Base-by-base conservation (phyloP, 257 asterid species). In the Nemophila menziesii region DNA sequence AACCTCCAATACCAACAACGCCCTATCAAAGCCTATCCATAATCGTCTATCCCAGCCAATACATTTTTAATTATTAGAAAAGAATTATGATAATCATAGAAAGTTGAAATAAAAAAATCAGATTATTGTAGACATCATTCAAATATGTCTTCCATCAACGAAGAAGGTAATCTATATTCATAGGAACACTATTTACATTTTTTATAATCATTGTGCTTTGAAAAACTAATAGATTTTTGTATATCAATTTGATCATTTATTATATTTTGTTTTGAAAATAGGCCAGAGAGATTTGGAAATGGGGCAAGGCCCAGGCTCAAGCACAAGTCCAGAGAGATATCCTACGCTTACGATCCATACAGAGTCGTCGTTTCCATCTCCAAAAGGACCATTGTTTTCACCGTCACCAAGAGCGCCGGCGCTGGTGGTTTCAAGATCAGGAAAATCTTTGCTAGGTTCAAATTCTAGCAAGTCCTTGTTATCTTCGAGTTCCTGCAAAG, bases 401-500 rank as follows among this genome's bases (percentile, higher is more conserved):
- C 74, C 83, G 58, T 67, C 75, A 21, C 39, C 36, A 13, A 29
- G 5, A 7, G 12, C 5, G 1, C 36, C 36, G 33, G 9, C 33
- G 36, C 36, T 29, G 7, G 71, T 73, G 38, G 77, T 74, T 5
- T 77, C 93, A 1, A 61, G 62, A 48, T 64, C 76, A 50, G 24
- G 64, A 26, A 68, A 72, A 41, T 38, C 60, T 19, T 46, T 72
- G 29, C 29, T 34, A 17, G 65, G 23, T 9, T 70, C 74, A 12
- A 66, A 68, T 38, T 84, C 95, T 49, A 62, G 72, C 54, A 79
- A 74, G 56, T 21, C 63, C 0, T 29, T 82, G 42, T 54, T 40
- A 9, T 65, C 60, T 5, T 79, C 94, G 5, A 73, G 57, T 51
- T 82, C 92, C 48, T 74, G 72, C 20, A 78, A 79, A 47, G 69